phyloP scores from a whole-genome alignment of 2,329 filamentous ascomycete genomes.

The Colletotrichum abscissum region DNA sequence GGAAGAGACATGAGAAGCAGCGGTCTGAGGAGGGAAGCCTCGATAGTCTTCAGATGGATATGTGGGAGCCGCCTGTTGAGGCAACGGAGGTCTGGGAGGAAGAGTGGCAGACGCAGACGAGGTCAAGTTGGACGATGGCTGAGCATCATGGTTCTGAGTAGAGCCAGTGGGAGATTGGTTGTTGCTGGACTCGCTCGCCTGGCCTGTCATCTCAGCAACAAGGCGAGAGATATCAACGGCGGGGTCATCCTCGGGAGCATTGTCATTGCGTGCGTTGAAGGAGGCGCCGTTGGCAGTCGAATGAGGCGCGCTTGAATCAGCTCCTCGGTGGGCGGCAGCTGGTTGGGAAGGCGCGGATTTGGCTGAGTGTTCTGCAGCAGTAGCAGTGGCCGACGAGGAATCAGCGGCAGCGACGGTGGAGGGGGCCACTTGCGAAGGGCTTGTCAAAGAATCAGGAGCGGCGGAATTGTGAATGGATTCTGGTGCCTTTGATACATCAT shows the following conservation, averaged over 20 bases:
- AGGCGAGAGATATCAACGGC: slow-evolving; percentile 53
- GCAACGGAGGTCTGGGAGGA: slow-evolving; percentile 58
- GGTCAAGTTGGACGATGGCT: slow-evolving; percentile 39
- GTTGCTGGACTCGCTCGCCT: slow-evolving; percentile 43
- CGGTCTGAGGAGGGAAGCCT: slow-evolving; percentile 49
- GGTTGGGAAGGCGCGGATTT: slow-evolving; percentile 24
- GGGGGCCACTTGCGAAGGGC: slow-evolving; percentile 43
- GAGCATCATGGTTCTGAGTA: slow-evolving; percentile 25
- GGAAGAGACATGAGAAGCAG: slow-evolving; percentile 44
- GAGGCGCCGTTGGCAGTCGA: slow-evolving; percentile 37
- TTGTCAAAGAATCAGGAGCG: slow-evolving; percentile 51
- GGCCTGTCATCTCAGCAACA: slow-evolving; percentile 54
- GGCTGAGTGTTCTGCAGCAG: slow-evolving; percentile 36
- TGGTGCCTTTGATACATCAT: slow-evolving; percentile 57
- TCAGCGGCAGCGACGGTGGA: slow-evolving; percentile 46
- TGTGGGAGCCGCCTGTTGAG: slow-evolving; percentile 50
- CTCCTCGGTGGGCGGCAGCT: slow-evolving; percentile 43
- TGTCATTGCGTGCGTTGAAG: slow-evolving; percentile 43
- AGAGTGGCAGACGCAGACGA: slow-evolving; percentile 54
- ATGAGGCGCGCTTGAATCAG: slow-evolving; percentile 40
- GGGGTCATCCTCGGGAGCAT: slow-evolving; percentile 43
- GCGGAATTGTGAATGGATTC: slow-evolving; percentile 56
- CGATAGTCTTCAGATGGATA: slow-evolving; percentile 43
- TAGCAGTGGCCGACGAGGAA: slow-evolving; percentile 41
- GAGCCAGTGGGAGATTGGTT: slow-evolving; percentile 11